Evolutionary conservation across 345 rosid species (phyloP).

Genomic region (Arabidopsis suecica): DNA sequence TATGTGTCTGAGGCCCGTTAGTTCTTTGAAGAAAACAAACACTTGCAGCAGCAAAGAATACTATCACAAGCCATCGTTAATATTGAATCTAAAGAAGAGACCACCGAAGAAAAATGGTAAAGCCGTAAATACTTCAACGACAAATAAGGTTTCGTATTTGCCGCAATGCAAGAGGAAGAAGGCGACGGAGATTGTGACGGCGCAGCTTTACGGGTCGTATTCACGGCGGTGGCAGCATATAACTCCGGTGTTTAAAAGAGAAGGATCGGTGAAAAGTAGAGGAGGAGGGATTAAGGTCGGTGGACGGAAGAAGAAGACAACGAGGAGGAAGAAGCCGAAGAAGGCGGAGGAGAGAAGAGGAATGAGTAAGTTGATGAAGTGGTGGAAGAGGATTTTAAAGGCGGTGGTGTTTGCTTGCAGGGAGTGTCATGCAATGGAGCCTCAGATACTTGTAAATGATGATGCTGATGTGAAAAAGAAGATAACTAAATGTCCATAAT

Average conservation of each 20-base stretch:
- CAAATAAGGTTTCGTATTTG: conserved; percentile 40
- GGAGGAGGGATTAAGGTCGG: conserved; percentile 45
- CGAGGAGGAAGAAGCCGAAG: conserved; percentile 15
- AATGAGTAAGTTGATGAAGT: conserved; percentile 35
- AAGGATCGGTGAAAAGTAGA: conserved; percentile 48
- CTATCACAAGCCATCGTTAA: not conserved
- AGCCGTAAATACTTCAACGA: conserved; percentile 2
- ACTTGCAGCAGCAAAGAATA: not conserved
- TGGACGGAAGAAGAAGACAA: conserved; percentile 27
- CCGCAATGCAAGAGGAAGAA: conserved; percentile 44
- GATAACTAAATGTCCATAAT: conserved; percentile 36
- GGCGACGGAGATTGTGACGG: conserved; percentile 59
- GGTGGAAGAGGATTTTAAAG: conserved; percentile 59
- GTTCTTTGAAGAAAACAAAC: too few species aligned
- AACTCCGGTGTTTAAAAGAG: conserved; percentile 61
- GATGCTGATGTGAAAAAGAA: conserved; percentile 25
- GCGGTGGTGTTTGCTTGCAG: conserved; percentile 64
- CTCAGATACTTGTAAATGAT: conserved; percentile 40
- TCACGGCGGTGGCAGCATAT: conserved; percentile 79
- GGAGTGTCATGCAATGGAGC: conserved; percentile 89
- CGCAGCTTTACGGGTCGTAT: conserved; percentile 60
- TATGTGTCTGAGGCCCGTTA: not conserved
- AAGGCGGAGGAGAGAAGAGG: conserved; percentile 34
- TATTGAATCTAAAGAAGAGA: conserved; percentile 26
- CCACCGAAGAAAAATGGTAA: conserved; percentile 23